Evolutionary conservation across 2,329 filamentous ascomycete genomes (phyloP).

Genomic region (Exophiala mesophila): DNA sequence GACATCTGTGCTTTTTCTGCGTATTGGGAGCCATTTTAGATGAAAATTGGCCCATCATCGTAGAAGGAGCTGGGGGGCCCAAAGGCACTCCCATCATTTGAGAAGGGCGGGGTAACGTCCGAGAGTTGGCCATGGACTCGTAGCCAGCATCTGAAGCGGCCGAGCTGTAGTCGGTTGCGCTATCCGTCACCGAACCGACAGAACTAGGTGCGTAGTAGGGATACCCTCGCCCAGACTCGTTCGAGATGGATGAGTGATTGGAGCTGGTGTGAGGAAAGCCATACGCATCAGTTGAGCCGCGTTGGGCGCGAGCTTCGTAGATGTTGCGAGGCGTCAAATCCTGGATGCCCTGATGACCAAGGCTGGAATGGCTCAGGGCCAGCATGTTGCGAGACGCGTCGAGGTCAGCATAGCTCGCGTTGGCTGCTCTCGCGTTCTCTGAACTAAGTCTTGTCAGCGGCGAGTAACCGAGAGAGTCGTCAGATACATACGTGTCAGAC

Average conservation of each 20-base stretch:
- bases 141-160: slow-evolving; percentile 71
- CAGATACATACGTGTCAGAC: slow-evolving; percentile 74
- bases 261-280: slow-evolving; percentile 84
- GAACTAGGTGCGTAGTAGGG: slow-evolving; percentile 77
- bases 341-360: slow-evolving; percentile 23
- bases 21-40: slow-evolving; percentile 93
- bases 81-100: slow-evolving; percentile 57
- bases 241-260: slow-evolving; percentile 86
- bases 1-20: slow-evolving; percentile 99
- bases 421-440: slow-evolving; percentile 45
- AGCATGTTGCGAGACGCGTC: slow-evolving; percentile 94
- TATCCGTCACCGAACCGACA: slow-evolving; percentile 48
- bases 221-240: slow-evolving; percentile 78
- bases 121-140: slow-evolving; percentile 65
- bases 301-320: slow-evolving; percentile 64
- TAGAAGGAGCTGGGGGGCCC: slow-evolving; percentile 78
- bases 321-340: slow-evolving; percentile 84
- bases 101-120: slow-evolving; percentile 76
- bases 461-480: slow-evolving; percentile 33
- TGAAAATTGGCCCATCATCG: slow-evolving; percentile 98
- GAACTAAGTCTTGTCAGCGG: slow-evolving; percentile 6
- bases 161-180: slow-evolving; percentile 89
- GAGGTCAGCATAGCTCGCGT: slow-evolving; percentile 76
- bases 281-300: slow-evolving; percentile 79
- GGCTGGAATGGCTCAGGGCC: slow-evolving; percentile 69